Percentiles rank a stretch among this genome's conserved stretches.
Evolutionary conservation across 164 flowering plant genomes (phyloP).

Genomic region (grape (Vitis vinifera)): DNA sequence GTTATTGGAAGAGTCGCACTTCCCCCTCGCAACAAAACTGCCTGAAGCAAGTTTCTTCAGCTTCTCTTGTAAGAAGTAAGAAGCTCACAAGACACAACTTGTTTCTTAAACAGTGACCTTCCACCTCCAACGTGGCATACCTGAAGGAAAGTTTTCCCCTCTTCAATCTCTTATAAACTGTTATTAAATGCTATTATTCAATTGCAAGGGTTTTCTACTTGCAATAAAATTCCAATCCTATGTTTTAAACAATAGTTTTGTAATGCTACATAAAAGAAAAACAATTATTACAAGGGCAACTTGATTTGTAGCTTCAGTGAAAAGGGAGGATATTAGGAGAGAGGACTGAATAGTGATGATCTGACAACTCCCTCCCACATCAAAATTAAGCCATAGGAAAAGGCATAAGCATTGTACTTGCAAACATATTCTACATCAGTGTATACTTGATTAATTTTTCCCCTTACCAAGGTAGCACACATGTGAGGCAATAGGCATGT

Average conservation of each 20-base stretch:
- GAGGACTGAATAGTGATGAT: neutral
- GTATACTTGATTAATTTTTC: neutral
- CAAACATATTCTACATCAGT: neutral
- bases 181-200: neutral
- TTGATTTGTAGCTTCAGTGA: neutral
- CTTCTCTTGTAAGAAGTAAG: neutral
- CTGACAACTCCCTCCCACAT: neutral
- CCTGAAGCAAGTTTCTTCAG: neutral
- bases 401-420: neutral
- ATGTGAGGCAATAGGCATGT: neutral
- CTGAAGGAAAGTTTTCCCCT: neutral
- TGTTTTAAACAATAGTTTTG: neutral
- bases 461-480: neutral
- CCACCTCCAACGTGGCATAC: constrained; percentile 5
- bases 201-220: neutral
- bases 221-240: constrained; percentile 4
- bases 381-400: neutral
- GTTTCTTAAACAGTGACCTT: neutral
- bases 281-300: neutral
- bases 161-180: neutral
- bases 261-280: neutral
- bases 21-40: neutral
- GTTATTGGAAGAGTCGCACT: neutral
- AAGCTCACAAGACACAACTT: neutral
- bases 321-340: neutral